Evolutionary conservation across 139 green algal species (phyloP).

Genomic region (Mychonastes homosphaera): DNA sequence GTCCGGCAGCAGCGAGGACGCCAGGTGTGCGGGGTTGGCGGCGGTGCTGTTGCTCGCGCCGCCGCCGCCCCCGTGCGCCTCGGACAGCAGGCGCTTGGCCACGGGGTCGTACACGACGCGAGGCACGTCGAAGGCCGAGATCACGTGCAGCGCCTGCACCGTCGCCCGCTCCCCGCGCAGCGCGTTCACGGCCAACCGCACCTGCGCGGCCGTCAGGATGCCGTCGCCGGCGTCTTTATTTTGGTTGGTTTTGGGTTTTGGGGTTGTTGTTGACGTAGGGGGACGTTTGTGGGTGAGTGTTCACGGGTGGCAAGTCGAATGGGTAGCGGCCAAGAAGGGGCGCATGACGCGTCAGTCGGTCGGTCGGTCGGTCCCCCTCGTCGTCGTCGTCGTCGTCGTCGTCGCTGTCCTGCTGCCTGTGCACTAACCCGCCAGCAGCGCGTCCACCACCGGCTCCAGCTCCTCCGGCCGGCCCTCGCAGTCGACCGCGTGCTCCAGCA

Average conservation of each 20-base stretch:
- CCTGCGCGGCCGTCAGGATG: constrained; percentile 1
- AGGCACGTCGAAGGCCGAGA: constrained; percentile 47
- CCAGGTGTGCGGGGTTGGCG: no score
- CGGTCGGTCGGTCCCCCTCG: no score
- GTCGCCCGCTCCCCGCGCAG: no score
- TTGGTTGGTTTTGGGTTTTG: no score
- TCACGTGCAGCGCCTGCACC: constrained; percentile 28
- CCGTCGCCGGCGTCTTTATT: constrained; percentile 5
- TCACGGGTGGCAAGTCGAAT: no score
- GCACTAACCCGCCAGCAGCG: constrained; percentile 22
- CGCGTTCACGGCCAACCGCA: background rate
- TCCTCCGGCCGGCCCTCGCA: constrained; percentile 21
- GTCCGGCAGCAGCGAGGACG: background rate
- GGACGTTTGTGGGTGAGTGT: no score
- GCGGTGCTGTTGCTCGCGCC: no score
- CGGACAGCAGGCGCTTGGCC: constrained; percentile 35
- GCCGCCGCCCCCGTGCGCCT: no score
- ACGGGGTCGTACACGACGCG: constrained; percentile 49
- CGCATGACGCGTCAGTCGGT: no score
- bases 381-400: constrained; percentile 7
- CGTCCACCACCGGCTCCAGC: constrained; percentile 26
- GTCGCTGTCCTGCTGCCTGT: background rate
- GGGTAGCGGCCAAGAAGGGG: no score
- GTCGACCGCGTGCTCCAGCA: constrained; percentile 27
- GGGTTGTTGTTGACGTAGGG: no score